A percentile compares a stretch with the other conserved stretches of the same genome.
Evolutionary conservation across 768 basidiomycete species (phyloP).

Genomic region (Lactifluus hygrophoroides): DNA sequence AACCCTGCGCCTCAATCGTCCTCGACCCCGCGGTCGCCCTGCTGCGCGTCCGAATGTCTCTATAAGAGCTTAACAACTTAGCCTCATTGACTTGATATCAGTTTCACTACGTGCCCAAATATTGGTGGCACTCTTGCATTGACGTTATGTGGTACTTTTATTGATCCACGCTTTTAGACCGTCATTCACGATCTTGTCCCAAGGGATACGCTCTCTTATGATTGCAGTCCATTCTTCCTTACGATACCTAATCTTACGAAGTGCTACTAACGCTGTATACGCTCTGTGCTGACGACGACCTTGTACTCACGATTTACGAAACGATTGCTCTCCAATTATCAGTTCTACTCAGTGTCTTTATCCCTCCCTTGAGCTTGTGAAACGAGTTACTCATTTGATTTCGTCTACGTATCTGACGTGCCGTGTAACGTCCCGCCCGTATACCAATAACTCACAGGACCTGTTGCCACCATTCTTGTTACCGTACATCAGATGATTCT

Average conservation of each 20-base stretch:
- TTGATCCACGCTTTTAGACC: neutral
- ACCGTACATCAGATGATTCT: neutral
- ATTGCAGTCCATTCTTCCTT: constrained; percentile 5
- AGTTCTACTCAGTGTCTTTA: neutral
- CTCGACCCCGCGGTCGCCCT: constrained; percentile 37
- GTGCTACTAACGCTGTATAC: constrained; percentile 1
- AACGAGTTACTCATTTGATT: neutral
- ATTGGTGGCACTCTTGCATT: neutral
- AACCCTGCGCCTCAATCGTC: constrained; percentile 37
- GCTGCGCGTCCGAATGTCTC: constrained; percentile 23
- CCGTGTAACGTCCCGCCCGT: neutral
- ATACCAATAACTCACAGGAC: neutral
- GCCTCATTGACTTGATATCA: too few relatives aligned
- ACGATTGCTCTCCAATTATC: neutral
- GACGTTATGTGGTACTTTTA: neutral
- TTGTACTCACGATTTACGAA: neutral
- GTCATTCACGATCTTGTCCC: neutral
- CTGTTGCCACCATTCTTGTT: neutral
- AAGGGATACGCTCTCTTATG: neutral
- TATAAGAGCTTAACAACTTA: neutral
- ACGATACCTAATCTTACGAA: constrained; percentile 15
- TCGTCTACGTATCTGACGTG: neutral
- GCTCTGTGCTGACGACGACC: constrained; percentile 3
- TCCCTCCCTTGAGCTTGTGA: neutral
- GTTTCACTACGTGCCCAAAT: neutral